A percentile compares a stretch with the other conserved stretches of the same genome.
Evolutionary conservation across 2,329 filamentous ascomycete species (phyloP).

Genomic region (Lomentospora prolificans): DNA sequence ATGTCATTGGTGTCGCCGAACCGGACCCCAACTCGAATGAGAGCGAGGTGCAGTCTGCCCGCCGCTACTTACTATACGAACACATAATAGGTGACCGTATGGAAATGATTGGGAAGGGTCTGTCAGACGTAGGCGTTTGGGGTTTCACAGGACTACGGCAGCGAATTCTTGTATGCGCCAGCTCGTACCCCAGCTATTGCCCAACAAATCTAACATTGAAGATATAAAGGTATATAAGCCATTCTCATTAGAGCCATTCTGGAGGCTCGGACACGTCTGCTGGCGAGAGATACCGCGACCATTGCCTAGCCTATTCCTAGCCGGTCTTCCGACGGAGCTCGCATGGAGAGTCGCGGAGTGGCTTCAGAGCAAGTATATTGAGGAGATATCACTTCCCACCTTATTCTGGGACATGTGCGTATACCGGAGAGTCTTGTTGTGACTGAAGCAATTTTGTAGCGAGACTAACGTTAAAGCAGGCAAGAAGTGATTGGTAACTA

Average conservation of each 20-base stretch:
- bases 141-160: constrained; percentile 43
- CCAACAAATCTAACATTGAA: not conserved
- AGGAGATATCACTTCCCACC: not conserved
- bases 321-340: constrained; percentile 30
- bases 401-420: constrained; percentile 4
- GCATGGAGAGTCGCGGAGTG: constrained; percentile 16
- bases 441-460: too few species aligned
- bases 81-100: constrained; percentile 32
- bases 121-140: constrained; percentile 36
- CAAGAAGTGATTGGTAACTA: constrained; percentile 19
- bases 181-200: not conserved
- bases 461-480: not conserved
- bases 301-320: constrained; percentile 21
- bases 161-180: constrained; percentile 37
- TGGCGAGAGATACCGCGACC: constrained; percentile 24
- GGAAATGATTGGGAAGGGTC: constrained; percentile 22
- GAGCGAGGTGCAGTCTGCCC: constrained; percentile 28
- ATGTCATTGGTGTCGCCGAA: constrained; percentile 52
- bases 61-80: constrained; percentile 26
- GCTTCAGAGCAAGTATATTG: constrained; percentile 11
- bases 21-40: constrained; percentile 37
- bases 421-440: not conserved
- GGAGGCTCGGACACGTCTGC: constrained; percentile 24
- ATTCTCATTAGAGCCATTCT: constrained; percentile 39
- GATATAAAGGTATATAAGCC: constrained; percentile 41